Base-by-base conservation (phyloP, 495 filamentous ascomycete species). In the Jackrogersella multiformis region DNA sequence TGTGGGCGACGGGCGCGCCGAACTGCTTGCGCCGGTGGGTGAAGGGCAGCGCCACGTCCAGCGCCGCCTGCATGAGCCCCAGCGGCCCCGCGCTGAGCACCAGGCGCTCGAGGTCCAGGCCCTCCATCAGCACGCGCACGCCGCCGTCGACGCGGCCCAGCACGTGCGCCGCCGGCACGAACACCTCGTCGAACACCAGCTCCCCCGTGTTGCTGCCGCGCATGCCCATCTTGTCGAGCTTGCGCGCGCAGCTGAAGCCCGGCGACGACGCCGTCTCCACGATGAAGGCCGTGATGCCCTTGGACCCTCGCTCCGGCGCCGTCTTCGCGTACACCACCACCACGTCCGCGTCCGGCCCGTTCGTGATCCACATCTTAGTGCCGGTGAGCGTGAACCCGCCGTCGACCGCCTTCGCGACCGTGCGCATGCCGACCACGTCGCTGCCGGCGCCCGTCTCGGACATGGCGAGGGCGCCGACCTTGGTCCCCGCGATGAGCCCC, bases 281-380 rank as follows among this genome's bases (percentile, higher is more conserved):
- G 44, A 99, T 82, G 78, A 97, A 97, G 36, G 94, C 95, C 0
- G 94, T 96, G 77, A 99, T 97, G 44, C 96, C 96, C 78, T 95
- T 97, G 64, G 89, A 92, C 16, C 83, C 94, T 55, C 82, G 86
- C 8, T 89, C 84, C 15, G 94, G 94, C 39, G 87, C 85, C 5
- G 96, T 97, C 81, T 99, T 99, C 16, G 95, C 95, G 77, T 99
- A 99, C 18, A 99, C 93, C 48, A 99, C 85, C 12, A 98, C 85
- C 24, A 88, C 82, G 75, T 97, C 86, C 39, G 94, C 95, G 69
- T 98, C 96, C 13, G 95, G 95, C 12, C 95, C 95, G 73, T 99
- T 99, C 24, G 95, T 99, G 66, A 99, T 99, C 95, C 95, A 99
- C 95, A 99, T 98, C 84, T 99, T 99, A 20, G 91, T 92, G 12